These are phyloP conservation scores for Trichoderma sp. DNA, from an alignment of 2,329 filamentous ascomycete genomes.

Conservation along the genomic window DNA sequence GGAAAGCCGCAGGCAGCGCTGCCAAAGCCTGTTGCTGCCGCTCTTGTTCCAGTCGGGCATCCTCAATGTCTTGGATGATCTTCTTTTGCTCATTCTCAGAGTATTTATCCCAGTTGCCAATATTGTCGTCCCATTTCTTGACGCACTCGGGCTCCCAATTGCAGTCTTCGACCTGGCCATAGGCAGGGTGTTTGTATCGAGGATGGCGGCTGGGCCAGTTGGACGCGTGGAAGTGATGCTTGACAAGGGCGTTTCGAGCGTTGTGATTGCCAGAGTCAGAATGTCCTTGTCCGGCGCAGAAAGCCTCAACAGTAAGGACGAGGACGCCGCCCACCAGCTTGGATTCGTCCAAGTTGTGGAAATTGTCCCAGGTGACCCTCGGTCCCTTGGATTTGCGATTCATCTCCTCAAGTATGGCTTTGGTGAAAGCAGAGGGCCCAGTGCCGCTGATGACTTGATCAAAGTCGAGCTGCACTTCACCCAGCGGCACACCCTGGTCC, in stretches of 20 bases:
- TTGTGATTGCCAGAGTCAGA: slow-evolving; percentile 71
- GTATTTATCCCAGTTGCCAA: slow-evolving; percentile 57
- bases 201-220: slow-evolving; percentile 68
- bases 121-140: slow-evolving; percentile 62
- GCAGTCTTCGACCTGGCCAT: slow-evolving; percentile 67
- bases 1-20: neutral
- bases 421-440: slow-evolving; percentile 67
- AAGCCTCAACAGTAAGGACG: slow-evolving; percentile 68
- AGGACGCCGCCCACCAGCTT: slow-evolving; percentile 63
- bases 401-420: slow-evolving; percentile 64
- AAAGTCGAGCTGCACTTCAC: slow-evolving; percentile 65
- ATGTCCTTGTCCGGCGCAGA: slow-evolving; percentile 70
- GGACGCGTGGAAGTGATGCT: slow-evolving; percentile 73
- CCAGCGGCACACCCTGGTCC: slow-evolving; percentile 57
- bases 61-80: slow-evolving; percentile 37
- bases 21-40: slow-evolving; percentile 11
- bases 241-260: slow-evolving; percentile 63
- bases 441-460: slow-evolving; percentile 73
- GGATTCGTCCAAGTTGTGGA: slow-evolving; percentile 65
- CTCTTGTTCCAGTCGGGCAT: neutral
- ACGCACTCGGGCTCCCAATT: slow-evolving; percentile 69
- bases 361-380: slow-evolving; percentile 58
- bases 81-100: slow-evolving; percentile 58
- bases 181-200: slow-evolving; percentile 65
- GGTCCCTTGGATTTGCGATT: slow-evolving; percentile 40